Conservation (phyloP, 2,329 filamentous ascomycete genomes). For the Leptographium procerum region DNA sequence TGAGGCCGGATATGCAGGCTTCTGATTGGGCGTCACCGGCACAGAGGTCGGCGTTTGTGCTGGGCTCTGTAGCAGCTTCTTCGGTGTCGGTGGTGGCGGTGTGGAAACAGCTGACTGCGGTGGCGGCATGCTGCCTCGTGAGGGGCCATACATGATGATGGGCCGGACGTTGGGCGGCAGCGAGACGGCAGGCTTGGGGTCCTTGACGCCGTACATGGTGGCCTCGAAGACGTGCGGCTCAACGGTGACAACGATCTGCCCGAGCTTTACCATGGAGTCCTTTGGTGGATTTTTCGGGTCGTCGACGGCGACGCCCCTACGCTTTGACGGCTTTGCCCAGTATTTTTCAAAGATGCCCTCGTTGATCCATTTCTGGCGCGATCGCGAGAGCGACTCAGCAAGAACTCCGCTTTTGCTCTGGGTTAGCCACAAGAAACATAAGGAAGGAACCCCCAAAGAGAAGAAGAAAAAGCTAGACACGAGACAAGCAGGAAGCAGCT, state of each 20-base stretch:
- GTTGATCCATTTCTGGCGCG: constrained; percentile 60
- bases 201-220: constrained; percentile 60
- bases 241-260: constrained; percentile 61
- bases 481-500: too few relatives aligned
- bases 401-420: constrained; percentile 52
- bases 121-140: constrained; percentile 49
- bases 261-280: constrained; percentile 62
- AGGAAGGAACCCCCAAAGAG: neutral
- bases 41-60: constrained; percentile 10
- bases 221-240: constrained; percentile 74
- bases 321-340: constrained; percentile 63
- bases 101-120: neutral
- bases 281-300: constrained; percentile 57
- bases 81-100: constrained; percentile 27
- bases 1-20: neutral
- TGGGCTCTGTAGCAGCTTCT: constrained; percentile 13
- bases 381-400: constrained; percentile 60
- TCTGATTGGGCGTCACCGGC: neutral
- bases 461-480: neutral
- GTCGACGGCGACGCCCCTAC: constrained; percentile 52
- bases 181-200: constrained; percentile 39
- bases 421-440: constrained; percentile 12
- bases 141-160: constrained; percentile 54
- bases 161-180: constrained; percentile 34
- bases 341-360: constrained; percentile 67